Evolutionary conservation across 768 basidiomycete genomes (phyloP).

Genomic region (Suillus americanus): DNA sequence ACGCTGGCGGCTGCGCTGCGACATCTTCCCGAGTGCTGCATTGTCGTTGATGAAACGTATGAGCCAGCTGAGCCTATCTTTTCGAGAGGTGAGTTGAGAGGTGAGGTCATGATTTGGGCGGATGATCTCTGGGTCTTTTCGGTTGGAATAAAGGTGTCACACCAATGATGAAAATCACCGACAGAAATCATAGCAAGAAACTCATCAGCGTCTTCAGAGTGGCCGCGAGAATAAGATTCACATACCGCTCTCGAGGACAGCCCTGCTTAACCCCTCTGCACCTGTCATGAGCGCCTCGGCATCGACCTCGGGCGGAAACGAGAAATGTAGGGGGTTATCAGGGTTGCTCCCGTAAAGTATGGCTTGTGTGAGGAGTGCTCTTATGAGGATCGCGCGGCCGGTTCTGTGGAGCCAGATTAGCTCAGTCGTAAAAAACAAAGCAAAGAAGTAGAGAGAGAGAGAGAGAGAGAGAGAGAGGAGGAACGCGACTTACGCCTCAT

Average conservation of each 20-base stretch:
- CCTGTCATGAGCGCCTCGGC: constrained; percentile 78
- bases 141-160: neutral
- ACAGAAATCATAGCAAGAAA: neutral
- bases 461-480: no score
- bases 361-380: constrained; percentile 80
- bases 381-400: constrained; percentile 66
- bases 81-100: constrained; percentile 71
- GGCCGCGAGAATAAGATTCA: neutral
- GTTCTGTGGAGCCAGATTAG: constrained; percentile 37
- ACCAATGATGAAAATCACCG: neutral
- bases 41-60: constrained; percentile 90
- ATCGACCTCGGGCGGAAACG: constrained; percentile 78
- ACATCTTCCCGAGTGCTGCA: constrained; percentile 78
- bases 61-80: constrained; percentile 78
- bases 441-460: neutral
- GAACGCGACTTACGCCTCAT: constrained; percentile 52
- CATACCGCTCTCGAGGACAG: constrained; percentile 73
- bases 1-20: constrained; percentile 72
- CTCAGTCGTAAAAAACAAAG: neutral
- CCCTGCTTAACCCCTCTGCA: constrained; percentile 71
- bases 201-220: neutral
- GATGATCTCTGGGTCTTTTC: constrained; percentile 63
- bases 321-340: constrained; percentile 79
- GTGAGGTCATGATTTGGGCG: constrained; percentile 77
- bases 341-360: constrained; percentile 74